Conservation (phyloP, 2,329 filamentous ascomycete species). For the Alternaria hordeiaustralica region DNA sequence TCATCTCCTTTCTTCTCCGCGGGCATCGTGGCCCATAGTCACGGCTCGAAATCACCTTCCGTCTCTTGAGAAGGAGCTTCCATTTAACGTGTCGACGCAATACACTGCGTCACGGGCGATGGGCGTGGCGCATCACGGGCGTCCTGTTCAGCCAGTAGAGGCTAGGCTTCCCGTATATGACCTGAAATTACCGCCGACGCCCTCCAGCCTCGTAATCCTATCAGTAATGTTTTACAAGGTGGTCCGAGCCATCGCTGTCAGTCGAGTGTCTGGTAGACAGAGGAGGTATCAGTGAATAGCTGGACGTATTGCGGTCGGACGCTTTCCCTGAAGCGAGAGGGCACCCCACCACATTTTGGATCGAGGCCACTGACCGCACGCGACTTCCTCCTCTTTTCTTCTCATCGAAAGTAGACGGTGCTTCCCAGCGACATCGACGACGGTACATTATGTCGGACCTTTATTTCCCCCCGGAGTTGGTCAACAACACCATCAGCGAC, state of each 20-base stretch:
- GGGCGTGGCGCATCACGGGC: not conserved
- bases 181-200: not conserved
- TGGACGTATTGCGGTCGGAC: not conserved
- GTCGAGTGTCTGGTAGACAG: not conserved
- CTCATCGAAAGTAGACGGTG: not conserved
- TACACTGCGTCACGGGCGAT: not conserved
- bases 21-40: not conserved
- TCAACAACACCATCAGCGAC: no score
- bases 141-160: not conserved
- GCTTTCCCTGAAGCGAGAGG: not conserved
- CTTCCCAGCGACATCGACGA: not conserved
- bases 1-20: not conserved
- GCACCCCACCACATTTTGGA: not conserved
- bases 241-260: not conserved
- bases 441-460: no score
- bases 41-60: not conserved
- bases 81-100: not conserved
- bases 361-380: not conserved
- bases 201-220: not conserved
- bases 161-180: not conserved
- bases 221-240: not conserved
- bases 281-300: not conserved
- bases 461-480: no score
- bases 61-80: not conserved
- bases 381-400: not conserved